Evolutionary conservation across 176 grass and related monocot species (phyloP).

Genomic region (Eleusine coracana): DNA sequence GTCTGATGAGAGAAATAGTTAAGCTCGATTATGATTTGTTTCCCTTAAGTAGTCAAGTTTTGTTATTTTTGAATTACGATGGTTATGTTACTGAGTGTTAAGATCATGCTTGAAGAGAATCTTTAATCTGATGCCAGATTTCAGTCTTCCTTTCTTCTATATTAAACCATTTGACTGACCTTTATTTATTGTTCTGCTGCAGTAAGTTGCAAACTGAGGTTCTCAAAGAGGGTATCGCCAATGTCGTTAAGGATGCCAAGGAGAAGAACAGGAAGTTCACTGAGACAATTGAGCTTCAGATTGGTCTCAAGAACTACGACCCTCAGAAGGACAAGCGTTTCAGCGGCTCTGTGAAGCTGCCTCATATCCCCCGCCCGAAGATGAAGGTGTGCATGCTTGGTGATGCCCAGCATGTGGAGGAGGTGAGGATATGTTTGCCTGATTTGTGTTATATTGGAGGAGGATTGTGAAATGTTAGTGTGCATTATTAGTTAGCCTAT

Average conservation of each 20-base stretch:
- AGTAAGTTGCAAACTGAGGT: constrained; percentile 68
- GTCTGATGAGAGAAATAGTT: not conserved
- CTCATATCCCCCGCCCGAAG: constrained; percentile 78
- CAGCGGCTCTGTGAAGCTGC: constrained; percentile 72
- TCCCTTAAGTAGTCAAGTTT: not conserved
- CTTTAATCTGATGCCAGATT: too few relatives aligned
- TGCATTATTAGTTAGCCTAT: not conserved
- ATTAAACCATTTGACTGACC: not conserved
- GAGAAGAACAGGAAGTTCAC: constrained; percentile 81
- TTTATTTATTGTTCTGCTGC: constrained; percentile 18
- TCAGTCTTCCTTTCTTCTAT: too few relatives aligned
- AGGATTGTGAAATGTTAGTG: not conserved
- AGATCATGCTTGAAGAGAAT: too few relatives aligned
- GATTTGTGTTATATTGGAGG: not conserved
- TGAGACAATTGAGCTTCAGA: constrained; percentile 79
- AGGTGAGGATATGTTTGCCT: constrained; percentile 43
- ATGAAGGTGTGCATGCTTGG: constrained; percentile 95
- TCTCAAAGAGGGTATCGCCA: constrained; percentile 62
- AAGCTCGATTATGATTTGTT: not conserved
- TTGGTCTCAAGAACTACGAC: constrained; percentile 88
- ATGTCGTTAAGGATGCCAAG: constrained; percentile 48
- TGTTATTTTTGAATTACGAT: not conserved
- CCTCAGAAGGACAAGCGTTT: constrained; percentile 87
- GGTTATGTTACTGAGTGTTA: too few relatives aligned
- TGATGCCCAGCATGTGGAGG: constrained; percentile 73